Evolutionary conservation across 805 yeast genomes (phyloP).

Genomic region (Cyberlindnera subsufficiens): DNA sequence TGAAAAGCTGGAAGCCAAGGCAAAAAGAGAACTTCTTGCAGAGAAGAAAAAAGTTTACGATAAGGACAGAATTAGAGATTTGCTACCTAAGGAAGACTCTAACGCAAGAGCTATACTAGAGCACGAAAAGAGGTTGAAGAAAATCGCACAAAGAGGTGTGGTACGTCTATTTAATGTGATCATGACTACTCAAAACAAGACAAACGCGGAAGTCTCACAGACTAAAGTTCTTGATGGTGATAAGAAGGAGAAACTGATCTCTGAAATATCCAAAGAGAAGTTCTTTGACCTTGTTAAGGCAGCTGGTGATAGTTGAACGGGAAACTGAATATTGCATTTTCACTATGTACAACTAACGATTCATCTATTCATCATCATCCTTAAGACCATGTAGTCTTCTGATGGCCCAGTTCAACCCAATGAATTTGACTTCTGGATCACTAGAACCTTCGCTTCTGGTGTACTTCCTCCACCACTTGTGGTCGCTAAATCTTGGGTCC

Average conservation of each 20-base stretch:
- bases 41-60: conserved; percentile 70
- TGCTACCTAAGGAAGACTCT: conserved; percentile 60
- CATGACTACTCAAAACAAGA: conserved; percentile 65
- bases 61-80: conserved; percentile 58
- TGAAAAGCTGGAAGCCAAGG: conserved; percentile 79
- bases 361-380: conserved; percentile 1
- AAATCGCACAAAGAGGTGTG: conserved; percentile 85
- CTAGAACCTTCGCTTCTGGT: conserved; percentile 59
- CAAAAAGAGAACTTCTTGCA: conserved; percentile 57
- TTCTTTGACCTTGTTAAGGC: conserved; percentile 83
- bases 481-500: conserved; percentile 62
- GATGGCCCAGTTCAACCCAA: conserved; percentile 82
- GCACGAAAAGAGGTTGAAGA: conserved; percentile 62
- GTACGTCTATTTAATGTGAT: conserved; percentile 81
- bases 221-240: conserved; percentile 36
- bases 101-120: conserved; percentile 56
- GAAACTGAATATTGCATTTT: background rate
- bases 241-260: conserved; percentile 54
- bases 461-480: conserved; percentile 69
- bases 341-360: background rate
- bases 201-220: conserved; percentile 43
- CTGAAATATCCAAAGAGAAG: conserved; percentile 82
- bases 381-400: conserved; percentile 51
- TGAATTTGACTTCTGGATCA: conserved; percentile 63
- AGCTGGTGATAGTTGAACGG: conserved; percentile 44